A percentile compares a stretch with the other conserved stretches of the same genome.
Evolutionary conservation across 2,329 filamentous ascomycete species (phyloP).

Genomic region (Herpotrichia juniperi): DNA sequence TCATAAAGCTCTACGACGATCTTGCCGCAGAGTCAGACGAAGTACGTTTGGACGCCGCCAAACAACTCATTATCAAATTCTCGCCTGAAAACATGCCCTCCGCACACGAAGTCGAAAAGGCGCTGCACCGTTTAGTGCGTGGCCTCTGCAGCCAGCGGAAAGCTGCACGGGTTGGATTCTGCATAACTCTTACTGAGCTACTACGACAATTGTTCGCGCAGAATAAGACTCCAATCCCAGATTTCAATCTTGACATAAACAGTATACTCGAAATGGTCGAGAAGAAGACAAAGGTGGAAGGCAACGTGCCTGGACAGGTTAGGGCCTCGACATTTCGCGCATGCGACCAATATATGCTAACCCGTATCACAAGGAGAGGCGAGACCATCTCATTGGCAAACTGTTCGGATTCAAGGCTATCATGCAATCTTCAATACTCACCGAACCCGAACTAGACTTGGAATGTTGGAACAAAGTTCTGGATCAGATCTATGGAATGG

Average conservation of each 20-base stretch:
- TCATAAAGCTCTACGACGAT: conserved; percentile 54
- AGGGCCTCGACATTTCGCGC: conserved; percentile 16
- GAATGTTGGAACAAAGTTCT: conserved; percentile 71
- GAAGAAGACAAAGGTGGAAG: conserved; percentile 57
- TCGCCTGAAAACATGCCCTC: conserved; percentile 45
- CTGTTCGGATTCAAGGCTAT: conserved; percentile 88
- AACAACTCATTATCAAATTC: conserved; percentile 50
- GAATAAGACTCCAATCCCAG: conserved; percentile 33
- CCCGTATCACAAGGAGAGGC: conserved; percentile 72
- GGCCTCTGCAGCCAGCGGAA: conserved; percentile 91
- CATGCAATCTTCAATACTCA: conserved; percentile 76
- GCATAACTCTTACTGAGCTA: conserved; percentile 83
- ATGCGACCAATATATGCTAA: conserved; percentile 18
- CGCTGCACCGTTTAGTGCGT: conserved; percentile 68
- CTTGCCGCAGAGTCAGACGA: conserved; percentile 54
- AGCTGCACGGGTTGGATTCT: conserved; percentile 86
- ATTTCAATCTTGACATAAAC: conserved; percentile 45
- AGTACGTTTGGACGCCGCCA: conserved; percentile 52
- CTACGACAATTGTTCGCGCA: conserved; percentile 71
- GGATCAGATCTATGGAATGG: conserved; percentile 73
- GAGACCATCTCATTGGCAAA: conserved; percentile 83
- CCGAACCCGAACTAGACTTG: conserved; percentile 60
- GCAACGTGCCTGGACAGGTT: conserved; percentile 61
- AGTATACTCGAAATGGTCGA: conserved; percentile 59
- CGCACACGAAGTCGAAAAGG: conserved; percentile 46